Conservation (phyloP, 352 stramenopile genomes). For the Peronospora farinosa region DNA sequence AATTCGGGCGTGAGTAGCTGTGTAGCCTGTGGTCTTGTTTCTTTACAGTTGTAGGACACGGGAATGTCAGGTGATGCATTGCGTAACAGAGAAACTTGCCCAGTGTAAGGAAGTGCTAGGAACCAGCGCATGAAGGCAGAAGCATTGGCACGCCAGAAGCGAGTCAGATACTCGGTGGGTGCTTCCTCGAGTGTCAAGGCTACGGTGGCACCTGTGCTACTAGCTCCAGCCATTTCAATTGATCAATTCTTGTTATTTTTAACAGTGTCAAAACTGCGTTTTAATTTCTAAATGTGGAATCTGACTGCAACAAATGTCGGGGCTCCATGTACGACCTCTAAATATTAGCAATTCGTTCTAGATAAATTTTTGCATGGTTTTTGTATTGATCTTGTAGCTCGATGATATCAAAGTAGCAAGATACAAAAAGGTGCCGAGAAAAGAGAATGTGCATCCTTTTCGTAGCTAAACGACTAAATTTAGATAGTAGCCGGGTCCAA, state of each 20-base stretch:
- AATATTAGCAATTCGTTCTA: too few species aligned
- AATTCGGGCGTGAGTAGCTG: conserved; percentile 72
- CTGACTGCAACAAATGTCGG: too few species aligned
- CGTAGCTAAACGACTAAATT: too few species aligned
- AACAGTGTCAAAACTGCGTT: background rate
- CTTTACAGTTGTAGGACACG: conserved; percentile 44
- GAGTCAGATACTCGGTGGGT: conserved; percentile 49
- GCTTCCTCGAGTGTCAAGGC: conserved; percentile 20
- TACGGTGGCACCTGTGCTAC: background rate
- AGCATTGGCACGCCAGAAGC: conserved; percentile 70
- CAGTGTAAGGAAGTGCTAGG: conserved; percentile 62
- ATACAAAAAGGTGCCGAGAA: too few species aligned
- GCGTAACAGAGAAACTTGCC: conserved; percentile 65
- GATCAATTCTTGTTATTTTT: background rate
- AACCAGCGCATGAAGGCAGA: conserved; percentile 84
- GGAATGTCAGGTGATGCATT: conserved; percentile 79
- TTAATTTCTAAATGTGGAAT: background rate
- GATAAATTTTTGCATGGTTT: too few species aligned
- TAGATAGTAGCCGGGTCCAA: too few species aligned
- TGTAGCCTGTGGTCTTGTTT: conserved; percentile 40
- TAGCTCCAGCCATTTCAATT: conserved; percentile 27
- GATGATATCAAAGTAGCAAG: too few species aligned
- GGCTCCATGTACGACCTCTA: too few species aligned
- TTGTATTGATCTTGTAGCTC: too few species aligned
- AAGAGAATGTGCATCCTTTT: too few species aligned